A percentile compares a stretch with the other conserved stretches of the same genome.
These are phyloP conservation scores for Metschnikowia cerradonensis DNA, from an alignment of 805 yeast species.

Conservation along the genomic window DNA sequence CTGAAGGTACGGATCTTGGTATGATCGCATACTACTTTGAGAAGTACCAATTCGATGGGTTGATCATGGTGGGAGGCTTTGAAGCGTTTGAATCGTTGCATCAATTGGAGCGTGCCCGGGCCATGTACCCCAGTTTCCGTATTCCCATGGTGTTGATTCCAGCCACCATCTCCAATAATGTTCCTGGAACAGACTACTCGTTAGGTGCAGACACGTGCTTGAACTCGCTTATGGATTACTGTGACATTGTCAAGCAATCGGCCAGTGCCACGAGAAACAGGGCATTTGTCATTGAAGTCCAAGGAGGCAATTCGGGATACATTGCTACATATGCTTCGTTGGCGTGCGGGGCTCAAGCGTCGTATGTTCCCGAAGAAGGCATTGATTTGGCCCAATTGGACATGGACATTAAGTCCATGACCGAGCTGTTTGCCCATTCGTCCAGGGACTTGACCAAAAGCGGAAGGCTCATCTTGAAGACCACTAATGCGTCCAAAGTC, in stretches of 20 bases:
- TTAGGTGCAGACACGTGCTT: constrained; percentile 74
- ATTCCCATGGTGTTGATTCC: constrained; percentile 78
- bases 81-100: constrained; percentile 73
- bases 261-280: constrained; percentile 77
- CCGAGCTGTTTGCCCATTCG: constrained; percentile 55
- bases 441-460: constrained; percentile 58
- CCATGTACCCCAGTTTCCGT: constrained; percentile 63
- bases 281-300: constrained; percentile 77
- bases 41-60: constrained; percentile 64
- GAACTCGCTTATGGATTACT: constrained; percentile 64
- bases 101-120: constrained; percentile 58
- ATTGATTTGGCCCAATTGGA: constrained; percentile 57
- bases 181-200: constrained; percentile 79
- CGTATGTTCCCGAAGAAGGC: constrained; percentile 74
- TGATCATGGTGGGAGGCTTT: constrained; percentile 75
- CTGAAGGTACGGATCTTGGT: constrained; percentile 63
- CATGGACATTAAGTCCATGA: constrained; percentile 59
- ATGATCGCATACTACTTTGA: constrained; percentile 69
- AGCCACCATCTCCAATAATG: constrained; percentile 76
- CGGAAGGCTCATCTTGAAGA: constrained; percentile 67
- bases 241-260: constrained; percentile 75
- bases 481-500: constrained; percentile 66
- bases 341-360: constrained; percentile 68
- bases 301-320: constrained; percentile 82
- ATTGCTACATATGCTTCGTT: constrained; percentile 67